Conservation (phyloP, 2,329 filamentous ascomycete genomes). For the Aureobasidium leucospermi region DNA sequence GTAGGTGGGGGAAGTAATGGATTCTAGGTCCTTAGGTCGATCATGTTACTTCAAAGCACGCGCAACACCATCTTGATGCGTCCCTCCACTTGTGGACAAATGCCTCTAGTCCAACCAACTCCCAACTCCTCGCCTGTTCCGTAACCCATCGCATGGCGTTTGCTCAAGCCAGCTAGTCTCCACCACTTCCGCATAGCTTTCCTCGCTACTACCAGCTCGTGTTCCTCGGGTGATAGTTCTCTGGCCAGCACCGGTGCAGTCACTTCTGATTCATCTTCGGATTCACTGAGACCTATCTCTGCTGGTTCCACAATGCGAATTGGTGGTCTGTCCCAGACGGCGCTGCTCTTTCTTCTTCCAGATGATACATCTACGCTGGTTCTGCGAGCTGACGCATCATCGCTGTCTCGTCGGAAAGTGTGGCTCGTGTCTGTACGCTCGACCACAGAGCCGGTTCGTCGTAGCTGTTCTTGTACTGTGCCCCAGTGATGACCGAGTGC, state of each 20-base stretch:
- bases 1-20: not conserved
- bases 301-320: not conserved
- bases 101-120: conserved; percentile 70
- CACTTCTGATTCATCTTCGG: conserved; percentile 26
- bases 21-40: not conserved
- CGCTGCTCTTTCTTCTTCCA: conserved; percentile 11
- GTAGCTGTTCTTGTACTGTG: conserved; percentile 55
- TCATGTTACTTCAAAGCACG: not conserved
- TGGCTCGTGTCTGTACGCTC: conserved; percentile 20
- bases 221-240: conserved; percentile 30
- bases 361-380: not conserved
- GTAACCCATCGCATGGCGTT: conserved; percentile 41
- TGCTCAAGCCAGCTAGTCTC: conserved; percentile 55
- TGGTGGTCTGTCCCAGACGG: not conserved
- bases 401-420: conserved; percentile 14
- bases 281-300: conserved; percentile 24
- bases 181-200: conserved; percentile 69
- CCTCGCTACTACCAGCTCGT: conserved; percentile 57
- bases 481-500: conserved; percentile 59
- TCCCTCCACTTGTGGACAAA: conserved; percentile 70
- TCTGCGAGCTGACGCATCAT: not conserved
- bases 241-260: conserved; percentile 42
- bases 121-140: conserved; percentile 53
- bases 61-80: conserved; percentile 47
- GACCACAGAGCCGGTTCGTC: conserved; percentile 38